Evolutionary conservation across 2,329 filamentous ascomycete species (phyloP).

Genomic region (Trichoderma guizhouense): DNA sequence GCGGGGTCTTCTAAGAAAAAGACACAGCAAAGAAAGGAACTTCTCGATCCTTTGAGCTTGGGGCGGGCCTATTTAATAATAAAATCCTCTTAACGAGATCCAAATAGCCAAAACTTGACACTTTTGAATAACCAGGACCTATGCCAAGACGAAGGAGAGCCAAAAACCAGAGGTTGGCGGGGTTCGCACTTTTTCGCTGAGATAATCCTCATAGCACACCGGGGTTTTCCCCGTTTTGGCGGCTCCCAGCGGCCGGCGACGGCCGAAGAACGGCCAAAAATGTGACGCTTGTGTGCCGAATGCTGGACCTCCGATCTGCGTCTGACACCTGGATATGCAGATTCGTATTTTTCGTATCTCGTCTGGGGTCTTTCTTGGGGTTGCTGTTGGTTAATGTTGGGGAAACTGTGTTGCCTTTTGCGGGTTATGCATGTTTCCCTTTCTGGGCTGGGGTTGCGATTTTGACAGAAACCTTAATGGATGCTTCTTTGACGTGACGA

Average conservation of each 20-base stretch:
- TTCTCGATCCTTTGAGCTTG: not conserved
- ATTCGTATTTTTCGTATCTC: not conserved
- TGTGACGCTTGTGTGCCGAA: not conserved
- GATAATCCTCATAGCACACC: not conserved
- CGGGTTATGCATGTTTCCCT: not conserved
- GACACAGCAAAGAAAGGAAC: not conserved
- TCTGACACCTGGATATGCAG: not conserved
- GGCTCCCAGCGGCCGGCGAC: constrained; percentile 10
- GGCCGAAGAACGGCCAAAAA: not conserved
- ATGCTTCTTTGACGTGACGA: not conserved
- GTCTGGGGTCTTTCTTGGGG: not conserved
- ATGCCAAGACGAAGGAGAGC: not conserved
- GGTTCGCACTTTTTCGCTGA: not conserved
- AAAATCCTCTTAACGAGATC: not conserved
- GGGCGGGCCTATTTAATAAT: not conserved
- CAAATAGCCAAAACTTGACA: not conserved
- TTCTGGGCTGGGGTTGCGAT: not conserved
- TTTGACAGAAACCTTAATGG: not conserved
- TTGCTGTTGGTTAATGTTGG: not conserved
- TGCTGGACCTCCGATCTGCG: not conserved
- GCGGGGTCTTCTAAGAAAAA: not conserved
- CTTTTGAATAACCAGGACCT: not conserved
- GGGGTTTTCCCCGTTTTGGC: not conserved
- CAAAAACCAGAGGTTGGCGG: not conserved
- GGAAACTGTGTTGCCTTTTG: not conserved